Conservation (phyloP, 2,329 filamentous ascomycete genomes). For the Stachybotrys elegans region DNA sequence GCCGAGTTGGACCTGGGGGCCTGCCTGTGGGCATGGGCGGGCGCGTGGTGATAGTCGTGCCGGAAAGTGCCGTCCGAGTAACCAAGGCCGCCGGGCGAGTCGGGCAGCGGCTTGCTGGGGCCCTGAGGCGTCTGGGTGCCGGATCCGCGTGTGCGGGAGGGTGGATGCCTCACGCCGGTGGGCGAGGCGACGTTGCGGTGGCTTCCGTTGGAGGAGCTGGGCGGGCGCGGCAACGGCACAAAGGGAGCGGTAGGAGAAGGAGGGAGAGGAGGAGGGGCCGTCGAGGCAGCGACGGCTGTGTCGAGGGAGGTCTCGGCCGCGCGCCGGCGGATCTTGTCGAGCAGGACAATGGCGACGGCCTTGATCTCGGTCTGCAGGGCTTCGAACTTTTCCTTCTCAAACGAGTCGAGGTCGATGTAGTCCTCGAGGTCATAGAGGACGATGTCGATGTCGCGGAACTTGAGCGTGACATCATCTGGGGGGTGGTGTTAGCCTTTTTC, state of each 20-base stretch:
- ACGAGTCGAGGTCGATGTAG: slow-evolving; percentile 31
- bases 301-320: slow-evolving; percentile 5
- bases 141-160: background rate
- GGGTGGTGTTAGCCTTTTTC: no score
- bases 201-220: background rate
- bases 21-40: background rate
- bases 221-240: slow-evolving; percentile 4
- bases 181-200: background rate
- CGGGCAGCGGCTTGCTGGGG: background rate
- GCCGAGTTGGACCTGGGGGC: background rate
- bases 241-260: slow-evolving; percentile 3
- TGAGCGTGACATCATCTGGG: slow-evolving; percentile 4
- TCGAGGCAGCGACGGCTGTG: background rate
- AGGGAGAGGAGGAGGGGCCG: no score
- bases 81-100: background rate
- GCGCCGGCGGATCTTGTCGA: slow-evolving; percentile 22
- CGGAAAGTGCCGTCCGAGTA: background rate
- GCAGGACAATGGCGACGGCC: background rate
- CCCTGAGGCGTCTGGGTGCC: background rate
- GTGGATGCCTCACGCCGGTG: background rate
- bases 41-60: background rate
- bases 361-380: slow-evolving; percentile 25
- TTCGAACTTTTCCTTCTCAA: slow-evolving; percentile 28
- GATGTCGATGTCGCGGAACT: slow-evolving; percentile 27
- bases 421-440: slow-evolving; percentile 40